These are phyloP conservation scores for Fusarium pilosicola DNA, from an alignment of 2,329 filamentous ascomycete genomes.

Conservation along the genomic window DNA sequence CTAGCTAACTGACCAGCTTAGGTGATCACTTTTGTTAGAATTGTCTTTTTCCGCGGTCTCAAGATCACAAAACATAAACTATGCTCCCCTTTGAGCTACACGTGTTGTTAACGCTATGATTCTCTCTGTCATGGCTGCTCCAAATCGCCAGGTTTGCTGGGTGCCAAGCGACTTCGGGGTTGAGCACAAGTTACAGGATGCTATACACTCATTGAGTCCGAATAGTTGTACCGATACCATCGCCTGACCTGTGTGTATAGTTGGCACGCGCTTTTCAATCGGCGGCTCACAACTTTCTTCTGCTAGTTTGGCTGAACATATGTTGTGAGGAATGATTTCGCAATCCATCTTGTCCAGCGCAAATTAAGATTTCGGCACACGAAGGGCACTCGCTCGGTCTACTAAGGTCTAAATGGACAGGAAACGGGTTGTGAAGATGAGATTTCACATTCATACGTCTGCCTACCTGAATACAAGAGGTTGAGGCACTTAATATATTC, in stretches of 20 bases:
- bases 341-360: not conserved
- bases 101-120: not conserved
- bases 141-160: not conserved
- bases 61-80: not conserved
- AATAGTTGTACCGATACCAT: not conserved
- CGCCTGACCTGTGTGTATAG: not conserved
- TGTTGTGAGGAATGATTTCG: not conserved
- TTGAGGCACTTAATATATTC: not conserved
- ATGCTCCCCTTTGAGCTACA: not conserved
- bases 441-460: constrained; percentile 10
- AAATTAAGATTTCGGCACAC: too few relatives aligned
- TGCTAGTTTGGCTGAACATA: not conserved
- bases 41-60: not conserved
- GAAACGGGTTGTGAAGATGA: not conserved
- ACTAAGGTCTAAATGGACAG: not conserved
- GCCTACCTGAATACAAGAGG: constrained; percentile 12
- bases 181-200: not conserved
- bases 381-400: not conserved
- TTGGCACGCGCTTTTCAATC: not conserved
- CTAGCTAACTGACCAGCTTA: not conserved
- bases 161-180: not conserved
- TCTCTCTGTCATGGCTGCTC: not conserved
- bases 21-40: not conserved
- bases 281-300: not conserved
- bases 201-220: not conserved